Conservation (phyloP, 1,139 yeast species). For the Pneumocystis murina region DNA sequence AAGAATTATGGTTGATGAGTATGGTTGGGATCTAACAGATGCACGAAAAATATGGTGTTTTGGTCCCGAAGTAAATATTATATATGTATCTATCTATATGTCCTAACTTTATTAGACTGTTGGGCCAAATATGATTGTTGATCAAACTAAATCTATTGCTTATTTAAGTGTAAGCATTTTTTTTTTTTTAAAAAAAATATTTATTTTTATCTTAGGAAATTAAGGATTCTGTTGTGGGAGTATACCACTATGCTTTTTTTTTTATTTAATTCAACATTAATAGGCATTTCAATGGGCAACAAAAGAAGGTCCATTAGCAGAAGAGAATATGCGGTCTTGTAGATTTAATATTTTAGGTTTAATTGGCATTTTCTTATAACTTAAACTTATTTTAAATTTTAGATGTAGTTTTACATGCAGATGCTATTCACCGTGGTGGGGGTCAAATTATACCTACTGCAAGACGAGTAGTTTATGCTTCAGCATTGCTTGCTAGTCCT, state of each 20-base stretch:
- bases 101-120: slow-evolving; percentile 20
- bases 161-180: slow-evolving; percentile 33
- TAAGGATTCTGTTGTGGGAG: slow-evolving; percentile 96
- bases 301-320: slow-evolving; percentile 97
- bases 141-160: slow-evolving; percentile 99
- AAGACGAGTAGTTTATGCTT: slow-evolving; percentile 99
- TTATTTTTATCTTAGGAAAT: slow-evolving; percentile 52
- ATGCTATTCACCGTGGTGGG: slow-evolving; percentile 99
- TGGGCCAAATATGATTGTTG: slow-evolving; percentile 98
- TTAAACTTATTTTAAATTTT: neutral
- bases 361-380: neutral
- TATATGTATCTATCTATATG: slow-evolving; percentile 14
- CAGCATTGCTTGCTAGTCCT: slow-evolving; percentile 96
- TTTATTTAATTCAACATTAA: neutral
- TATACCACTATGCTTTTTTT: neutral
- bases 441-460: slow-evolving; percentile 99
- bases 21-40: slow-evolving; percentile 98
- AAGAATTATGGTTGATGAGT: slow-evolving; percentile 96
- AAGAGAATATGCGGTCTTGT: slow-evolving; percentile 90
- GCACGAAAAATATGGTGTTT: slow-evolving; percentile 99
- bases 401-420: slow-evolving; percentile 99
- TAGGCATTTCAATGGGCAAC: slow-evolving; percentile 99
- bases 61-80: slow-evolving; percentile 80
- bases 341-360: slow-evolving; percentile 72
- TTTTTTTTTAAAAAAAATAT: neutral